Percentiles rank a stretch among this genome's conserved stretches.
phyloP scores from a whole-genome alignment of 2,329 filamentous ascomycete species.

The Penicillium verrucosum region DNA sequence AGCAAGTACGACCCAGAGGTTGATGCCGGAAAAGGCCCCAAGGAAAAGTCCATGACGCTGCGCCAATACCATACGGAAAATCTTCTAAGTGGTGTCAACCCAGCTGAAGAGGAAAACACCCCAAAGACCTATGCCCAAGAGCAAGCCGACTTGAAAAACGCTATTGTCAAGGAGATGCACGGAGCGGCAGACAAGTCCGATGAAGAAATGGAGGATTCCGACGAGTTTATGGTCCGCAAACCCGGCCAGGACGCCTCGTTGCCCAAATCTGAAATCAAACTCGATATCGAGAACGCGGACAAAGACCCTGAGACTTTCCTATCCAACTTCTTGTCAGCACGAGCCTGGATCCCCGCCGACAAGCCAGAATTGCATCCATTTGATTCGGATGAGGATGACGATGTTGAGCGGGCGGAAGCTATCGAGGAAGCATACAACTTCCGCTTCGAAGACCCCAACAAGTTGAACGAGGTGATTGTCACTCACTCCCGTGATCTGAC shows the following conservation, averaged over 20 bases:
- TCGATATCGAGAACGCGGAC: slow-evolving; percentile 72
- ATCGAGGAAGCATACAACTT: slow-evolving; percentile 94
- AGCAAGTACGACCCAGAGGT: slow-evolving; percentile 56
- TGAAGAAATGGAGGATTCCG: slow-evolving; percentile 56
- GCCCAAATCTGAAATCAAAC: slow-evolving; percentile 51
- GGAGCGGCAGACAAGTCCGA: slow-evolving; percentile 52
- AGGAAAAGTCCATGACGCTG: slow-evolving; percentile 80
- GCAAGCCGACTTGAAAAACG: slow-evolving; percentile 76
- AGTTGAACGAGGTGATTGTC: slow-evolving; percentile 80
- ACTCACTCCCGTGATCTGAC: slow-evolving; percentile 87
- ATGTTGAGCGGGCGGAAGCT: slow-evolving; percentile 71
- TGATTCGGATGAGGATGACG: slow-evolving; percentile 84
- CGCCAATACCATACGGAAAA: slow-evolving; percentile 91
- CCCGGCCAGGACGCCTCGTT: slow-evolving; percentile 40
- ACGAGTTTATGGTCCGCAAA: slow-evolving; percentile 77
- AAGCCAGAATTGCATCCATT: slow-evolving; percentile 71
- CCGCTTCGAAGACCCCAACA: slow-evolving; percentile 87
- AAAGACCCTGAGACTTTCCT: slow-evolving; percentile 88
- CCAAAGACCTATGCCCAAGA: slow-evolving; percentile 80
- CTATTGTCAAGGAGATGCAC: slow-evolving; percentile 77
- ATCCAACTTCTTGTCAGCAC: slow-evolving; percentile 91
- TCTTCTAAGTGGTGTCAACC: slow-evolving; percentile 68
- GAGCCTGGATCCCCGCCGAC: slow-evolving; percentile 77
- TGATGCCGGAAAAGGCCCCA: slow-evolving; percentile 48
- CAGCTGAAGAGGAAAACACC: slow-evolving; percentile 50